phyloP scores from a whole-genome alignment of 164 flowering plant species.

The Brasenia schreberi region DNA sequence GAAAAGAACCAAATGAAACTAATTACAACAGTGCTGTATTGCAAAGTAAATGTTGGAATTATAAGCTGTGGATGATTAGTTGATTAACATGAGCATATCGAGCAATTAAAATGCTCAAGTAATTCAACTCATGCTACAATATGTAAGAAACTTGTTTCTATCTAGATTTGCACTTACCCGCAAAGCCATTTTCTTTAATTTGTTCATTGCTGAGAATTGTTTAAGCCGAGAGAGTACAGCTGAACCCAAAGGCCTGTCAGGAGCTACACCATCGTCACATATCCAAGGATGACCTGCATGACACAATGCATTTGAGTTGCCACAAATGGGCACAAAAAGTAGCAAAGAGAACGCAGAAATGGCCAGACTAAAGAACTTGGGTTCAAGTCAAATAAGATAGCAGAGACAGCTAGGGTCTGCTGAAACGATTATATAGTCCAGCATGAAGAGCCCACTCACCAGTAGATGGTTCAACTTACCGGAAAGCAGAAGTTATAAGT shows the following conservation, averaged over 20 bases:
- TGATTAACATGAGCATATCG: no score
- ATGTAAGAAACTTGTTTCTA: neutral
- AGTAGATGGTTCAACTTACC: no score
- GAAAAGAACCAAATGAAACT: no score
- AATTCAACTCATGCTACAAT: no score
- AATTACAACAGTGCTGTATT: no score
- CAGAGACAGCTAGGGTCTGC: no score
- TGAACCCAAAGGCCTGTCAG: slow-evolving; percentile 84
- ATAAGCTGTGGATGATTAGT: no score
- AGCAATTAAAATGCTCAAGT: no score
- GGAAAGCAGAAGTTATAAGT: no score
- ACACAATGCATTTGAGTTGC: neutral
- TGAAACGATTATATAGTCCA: no score
- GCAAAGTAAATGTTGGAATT: no score
- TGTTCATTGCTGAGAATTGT: slow-evolving; percentile 98
- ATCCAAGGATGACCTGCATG: slow-evolving; percentile 95
- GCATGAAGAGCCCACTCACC: no score
- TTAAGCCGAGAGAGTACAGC: slow-evolving; percentile 97
- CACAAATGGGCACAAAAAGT: neutral
- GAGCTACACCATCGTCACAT: slow-evolving; percentile 97
- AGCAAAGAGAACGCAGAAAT: neutral
- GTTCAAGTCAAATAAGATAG: neutral
- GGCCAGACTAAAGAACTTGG: neutral
- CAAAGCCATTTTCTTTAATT: slow-evolving; percentile 96
- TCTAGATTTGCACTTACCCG: slow-evolving; percentile 41